Base-by-base conservation (phyloP, 2,329 filamentous ascomycete genomes). In the Pseudogymnoascus verrucosus region DNA sequence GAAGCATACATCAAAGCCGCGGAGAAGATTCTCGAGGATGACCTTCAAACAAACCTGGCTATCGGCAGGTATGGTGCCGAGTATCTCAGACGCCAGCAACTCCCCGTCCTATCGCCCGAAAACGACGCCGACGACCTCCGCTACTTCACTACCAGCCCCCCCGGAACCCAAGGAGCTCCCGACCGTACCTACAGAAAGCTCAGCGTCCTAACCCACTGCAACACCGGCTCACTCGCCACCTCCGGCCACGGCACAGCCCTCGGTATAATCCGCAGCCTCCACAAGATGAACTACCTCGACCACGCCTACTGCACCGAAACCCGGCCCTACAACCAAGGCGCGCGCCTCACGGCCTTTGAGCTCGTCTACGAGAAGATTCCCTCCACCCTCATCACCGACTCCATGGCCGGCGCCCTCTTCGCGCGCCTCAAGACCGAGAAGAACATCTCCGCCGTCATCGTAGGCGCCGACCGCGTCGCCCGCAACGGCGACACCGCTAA, bases 401-500 rank as follows among this genome's bases (percentile, higher is more conserved):
- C 92, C 31, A 99, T 99, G 95, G 95, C 91, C 1, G 93, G 88
- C 11, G 89, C 93, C 0, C 82, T 99, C 7, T 89, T 99, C 73
- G 76, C 78, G 19, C 84, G 83, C 23, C 78, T 84, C 54, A 86
- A 86, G 69, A 78, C 80, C 21, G 77, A 81, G 39, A 82, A 86
- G 72, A 86, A 88, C 71, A 90, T 99, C 65, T 84, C 86, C 5
- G 93, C 92, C 5, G 90, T 99, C 61, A 88, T 99, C 31, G 95
- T 99, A 0, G 95, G 95, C 28, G 95, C 95, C 2, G 95, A 99
- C 75, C 86, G 95, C 64, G 95, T 99, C 12, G 95, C 93, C 34
- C 90, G 92, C 61, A 99, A 99, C 71, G 95, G 95, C 31, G 95
- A 99, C 77, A 98, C 95, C 0, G 95, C 95, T 63, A 99, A 99